Evolutionary conservation across 176 grass and related monocot genomes (phyloP).

Genomic region (Alopecurus myosuroides): DNA sequence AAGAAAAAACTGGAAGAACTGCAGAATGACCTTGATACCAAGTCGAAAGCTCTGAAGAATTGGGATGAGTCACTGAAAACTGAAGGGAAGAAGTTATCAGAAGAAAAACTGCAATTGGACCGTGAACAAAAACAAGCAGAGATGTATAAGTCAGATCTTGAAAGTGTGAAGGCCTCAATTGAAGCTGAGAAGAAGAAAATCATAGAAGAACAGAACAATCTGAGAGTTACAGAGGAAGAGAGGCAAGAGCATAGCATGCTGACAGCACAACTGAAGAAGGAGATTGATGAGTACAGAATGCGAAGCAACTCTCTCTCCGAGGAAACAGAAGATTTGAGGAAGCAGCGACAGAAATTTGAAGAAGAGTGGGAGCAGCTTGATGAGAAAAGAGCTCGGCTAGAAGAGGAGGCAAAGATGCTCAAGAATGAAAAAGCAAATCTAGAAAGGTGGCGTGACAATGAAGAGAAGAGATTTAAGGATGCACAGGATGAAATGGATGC

Average conservation of each 20-base stretch:
- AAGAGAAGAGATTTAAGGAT: conserved; percentile 67
- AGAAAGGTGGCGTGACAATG: conserved; percentile 60
- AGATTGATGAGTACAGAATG: conserved; percentile 87
- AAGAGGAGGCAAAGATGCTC: conserved; percentile 54
- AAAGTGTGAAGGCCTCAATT: conserved; percentile 49
- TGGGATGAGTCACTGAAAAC: conserved; percentile 68
- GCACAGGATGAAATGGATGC: conserved; percentile 41
- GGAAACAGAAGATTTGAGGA: conserved; percentile 77
- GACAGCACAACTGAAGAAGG: conserved; percentile 68
- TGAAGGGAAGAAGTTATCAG: conserved; percentile 45
- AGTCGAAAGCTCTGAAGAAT: conserved; percentile 69
- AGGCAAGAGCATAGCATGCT: conserved; percentile 59
- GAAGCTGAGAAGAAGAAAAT: conserved; percentile 64
- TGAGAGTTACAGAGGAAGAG: conserved; percentile 71
- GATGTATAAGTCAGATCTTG: conserved; percentile 52
- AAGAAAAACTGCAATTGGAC: conserved; percentile 55
- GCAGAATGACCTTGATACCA: conserved; percentile 71
- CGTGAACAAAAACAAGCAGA: conserved; percentile 35
- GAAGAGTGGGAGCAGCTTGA: conserved; percentile 93
- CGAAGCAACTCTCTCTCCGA: conserved; percentile 58
- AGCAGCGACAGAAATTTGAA: conserved; percentile 82
- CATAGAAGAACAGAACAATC: conserved; percentile 58
- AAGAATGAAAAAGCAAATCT: conserved; percentile 61
- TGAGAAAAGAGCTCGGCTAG: conserved; percentile 60
- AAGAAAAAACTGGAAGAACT: conserved; percentile 54